Evolutionary conservation across 352 stramenopile genomes (phyloP).

Genomic region (Phytophthora boehmeriae): DNA sequence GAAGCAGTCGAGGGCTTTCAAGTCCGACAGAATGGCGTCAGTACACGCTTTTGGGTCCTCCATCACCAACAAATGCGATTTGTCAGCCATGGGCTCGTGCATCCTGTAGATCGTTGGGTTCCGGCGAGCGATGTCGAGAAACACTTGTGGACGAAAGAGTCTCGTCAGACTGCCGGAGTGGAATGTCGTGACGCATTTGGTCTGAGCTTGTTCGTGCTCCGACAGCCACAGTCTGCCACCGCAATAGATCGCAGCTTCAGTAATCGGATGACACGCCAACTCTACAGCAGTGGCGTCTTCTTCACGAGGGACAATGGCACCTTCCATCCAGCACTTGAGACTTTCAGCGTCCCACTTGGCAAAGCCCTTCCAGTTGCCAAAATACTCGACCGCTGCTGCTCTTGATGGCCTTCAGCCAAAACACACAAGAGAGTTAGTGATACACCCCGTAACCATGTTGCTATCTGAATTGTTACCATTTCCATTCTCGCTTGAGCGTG

Average conservation of each 20-base stretch:
- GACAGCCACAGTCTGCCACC: slow-evolving; percentile 32
- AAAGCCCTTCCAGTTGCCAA: slow-evolving; percentile 45
- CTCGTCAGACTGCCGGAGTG: slow-evolving; percentile 37
- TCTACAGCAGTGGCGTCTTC: slow-evolving; percentile 14
- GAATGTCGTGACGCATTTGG: slow-evolving; percentile 38
- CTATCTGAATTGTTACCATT: slow-evolving; percentile 22
- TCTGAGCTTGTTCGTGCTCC: slow-evolving; percentile 14
- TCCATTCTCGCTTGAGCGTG: slow-evolving; percentile 31
- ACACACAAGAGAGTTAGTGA: neutral
- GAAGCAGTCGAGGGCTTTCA: slow-evolving; percentile 27
- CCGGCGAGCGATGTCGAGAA: slow-evolving; percentile 21
- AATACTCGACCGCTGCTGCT: slow-evolving; percentile 30
- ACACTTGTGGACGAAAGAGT: slow-evolving; percentile 30
- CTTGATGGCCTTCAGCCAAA: slow-evolving; percentile 28
- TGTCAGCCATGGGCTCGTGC: slow-evolving; percentile 21
- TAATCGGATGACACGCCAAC: slow-evolving; percentile 30
- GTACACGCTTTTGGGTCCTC: slow-evolving; percentile 46
- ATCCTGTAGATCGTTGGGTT: slow-evolving; percentile 36
- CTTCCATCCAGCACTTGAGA: slow-evolving; percentile 36
- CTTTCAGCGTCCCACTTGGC: slow-evolving; percentile 43
- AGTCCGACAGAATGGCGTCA: slow-evolving; percentile 31
- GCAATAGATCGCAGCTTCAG: slow-evolving; percentile 41
- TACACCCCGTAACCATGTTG: neutral
- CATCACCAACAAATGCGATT: slow-evolving; percentile 44
- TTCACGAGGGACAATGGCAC: slow-evolving; percentile 36